A percentile compares a stretch with the other conserved stretches of the same genome.
phyloP scores from a whole-genome alignment of 148 eudicot species.

The Limonium bicolor region DNA sequence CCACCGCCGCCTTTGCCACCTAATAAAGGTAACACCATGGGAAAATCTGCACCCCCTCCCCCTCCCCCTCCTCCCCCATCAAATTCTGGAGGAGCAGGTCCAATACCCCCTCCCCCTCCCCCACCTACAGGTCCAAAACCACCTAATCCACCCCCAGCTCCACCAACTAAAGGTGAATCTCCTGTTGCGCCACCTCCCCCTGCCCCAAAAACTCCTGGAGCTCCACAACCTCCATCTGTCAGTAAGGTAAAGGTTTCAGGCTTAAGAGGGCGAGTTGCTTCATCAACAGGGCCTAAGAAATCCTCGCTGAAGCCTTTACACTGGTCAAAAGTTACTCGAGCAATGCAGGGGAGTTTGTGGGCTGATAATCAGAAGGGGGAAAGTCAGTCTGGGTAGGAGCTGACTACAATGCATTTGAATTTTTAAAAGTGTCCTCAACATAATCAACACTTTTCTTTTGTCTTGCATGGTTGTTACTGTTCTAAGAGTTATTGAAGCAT shows the following conservation, averaged over 20 bases:
- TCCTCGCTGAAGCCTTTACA: constrained; percentile 78
- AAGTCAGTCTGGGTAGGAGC: constrained; percentile 58
- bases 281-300: constrained; percentile 45
- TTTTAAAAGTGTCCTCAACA: too few species aligned
- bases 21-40: constrained; percentile 9
- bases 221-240: constrained; percentile 56
- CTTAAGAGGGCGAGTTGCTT: constrained; percentile 40
- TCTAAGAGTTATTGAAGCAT: neutral
- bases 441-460: constrained; percentile 3
- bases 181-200: constrained; percentile 81
- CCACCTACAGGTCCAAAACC: constrained; percentile 37
- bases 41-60: constrained; percentile 8
- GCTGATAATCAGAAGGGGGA: constrained; percentile 84
- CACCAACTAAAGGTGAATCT: constrained; percentile 23
- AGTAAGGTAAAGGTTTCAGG: constrained; percentile 42
- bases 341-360: constrained; percentile 95
- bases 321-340: constrained; percentile 94
- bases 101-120: constrained; percentile 31
- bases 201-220: constrained; percentile 38
- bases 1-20: constrained; percentile 9
- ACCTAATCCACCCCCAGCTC: constrained; percentile 36
- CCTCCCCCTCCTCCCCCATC: constrained; percentile 60
- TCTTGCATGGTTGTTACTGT: neutral
- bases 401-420: too few species aligned
- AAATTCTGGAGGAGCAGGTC: constrained; percentile 18